Conservation (phyloP, 805 yeast species). For the Metschnikowia proteae region DNA sequence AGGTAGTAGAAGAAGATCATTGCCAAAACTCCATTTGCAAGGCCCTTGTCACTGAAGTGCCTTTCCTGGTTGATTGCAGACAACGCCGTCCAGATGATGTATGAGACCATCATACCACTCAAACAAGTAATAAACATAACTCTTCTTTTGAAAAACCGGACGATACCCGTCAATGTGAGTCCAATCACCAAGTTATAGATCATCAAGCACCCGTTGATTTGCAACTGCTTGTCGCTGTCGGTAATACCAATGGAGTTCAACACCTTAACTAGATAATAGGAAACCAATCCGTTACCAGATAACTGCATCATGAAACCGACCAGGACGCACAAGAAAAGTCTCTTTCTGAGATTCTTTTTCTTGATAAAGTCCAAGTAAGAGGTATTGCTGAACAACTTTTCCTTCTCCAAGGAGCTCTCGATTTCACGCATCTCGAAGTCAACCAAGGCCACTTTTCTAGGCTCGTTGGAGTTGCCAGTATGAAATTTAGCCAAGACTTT, state of each 20-base stretch:
- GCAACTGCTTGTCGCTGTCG: conserved; percentile 34
- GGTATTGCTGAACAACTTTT: conserved; percentile 30
- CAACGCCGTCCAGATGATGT: conserved; percentile 39
- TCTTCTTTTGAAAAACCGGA: conserved; percentile 33
- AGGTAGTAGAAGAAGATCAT: conserved; percentile 48
- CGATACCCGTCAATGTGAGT: conserved; percentile 19
- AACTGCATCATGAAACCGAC: conserved; percentile 40
- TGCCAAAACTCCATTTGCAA: conserved; percentile 46
- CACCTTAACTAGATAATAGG: conserved; percentile 49
- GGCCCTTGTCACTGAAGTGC: conserved; percentile 35
- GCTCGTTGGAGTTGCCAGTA: conserved; percentile 35
- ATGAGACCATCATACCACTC: conserved; percentile 34
- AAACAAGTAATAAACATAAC: conserved; percentile 32
- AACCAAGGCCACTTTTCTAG: conserved; percentile 17
- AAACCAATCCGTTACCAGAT: conserved; percentile 51
- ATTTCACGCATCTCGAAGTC: conserved; percentile 25
- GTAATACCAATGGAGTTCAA: conserved; percentile 52
- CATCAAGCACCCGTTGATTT: conserved; percentile 45
- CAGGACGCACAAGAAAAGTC: conserved; percentile 33
- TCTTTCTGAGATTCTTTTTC: conserved; percentile 39
- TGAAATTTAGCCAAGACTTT: conserved; percentile 37
- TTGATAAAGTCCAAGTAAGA: conserved; percentile 37
- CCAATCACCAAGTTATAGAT: conserved; percentile 32
- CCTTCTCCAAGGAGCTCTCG: conserved; percentile 33
- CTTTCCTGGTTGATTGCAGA: conserved; percentile 46